Base-by-base conservation (phyloP, 768 basidiomycete genomes). In the Trametopsis cervina region DNA sequence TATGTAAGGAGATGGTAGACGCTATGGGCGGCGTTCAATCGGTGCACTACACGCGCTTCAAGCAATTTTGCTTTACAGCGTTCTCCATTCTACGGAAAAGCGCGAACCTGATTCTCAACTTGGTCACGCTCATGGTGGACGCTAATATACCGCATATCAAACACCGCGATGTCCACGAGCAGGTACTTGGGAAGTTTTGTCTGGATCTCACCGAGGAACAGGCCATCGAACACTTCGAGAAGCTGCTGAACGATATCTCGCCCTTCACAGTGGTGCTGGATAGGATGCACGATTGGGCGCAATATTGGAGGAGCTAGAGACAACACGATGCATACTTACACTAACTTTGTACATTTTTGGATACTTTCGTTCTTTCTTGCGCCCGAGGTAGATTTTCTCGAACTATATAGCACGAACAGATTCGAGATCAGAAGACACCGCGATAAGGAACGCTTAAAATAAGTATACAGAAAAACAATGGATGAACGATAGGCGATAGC, bases 1-100 rank as follows among this genome's bases (percentile, higher is more conserved):
- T 99, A 35, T 97, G 94, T 68, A 94, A 95, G 60, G 96, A 98
- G 63, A 99, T 98, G 96, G 91, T 98, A 0, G 96, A 99, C 62
- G 95, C 89, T 10, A 95, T 99, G 93, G 96, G 96, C n/a, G 95
- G 96, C 10, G 83, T 89, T 1, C 81, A 88, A 59, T 95, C 93
- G 4, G 78, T 86, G n/a, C 95, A 98, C 63, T 97, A 97, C 65
- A 79, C 83, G 21, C 85, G 94, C 24, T 99, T 99, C 81, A 93
- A 97, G 66, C 86, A 81, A 57, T 86, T 93, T 55, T 96, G 91
- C 64, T 95, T 94, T 66, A 98, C 95, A n/a, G 96, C 92, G 1
- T 98, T 98, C 68, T 89, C 87, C 45, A 92, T 90, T 60, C 77
- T 98, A 47, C 82, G 95, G 56, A 97, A 98, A 74, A 93, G 89